These are phyloP conservation scores for Pythium periplocum DNA, from an alignment of 352 stramenopile genomes.

Conservation along the genomic window DNA sequence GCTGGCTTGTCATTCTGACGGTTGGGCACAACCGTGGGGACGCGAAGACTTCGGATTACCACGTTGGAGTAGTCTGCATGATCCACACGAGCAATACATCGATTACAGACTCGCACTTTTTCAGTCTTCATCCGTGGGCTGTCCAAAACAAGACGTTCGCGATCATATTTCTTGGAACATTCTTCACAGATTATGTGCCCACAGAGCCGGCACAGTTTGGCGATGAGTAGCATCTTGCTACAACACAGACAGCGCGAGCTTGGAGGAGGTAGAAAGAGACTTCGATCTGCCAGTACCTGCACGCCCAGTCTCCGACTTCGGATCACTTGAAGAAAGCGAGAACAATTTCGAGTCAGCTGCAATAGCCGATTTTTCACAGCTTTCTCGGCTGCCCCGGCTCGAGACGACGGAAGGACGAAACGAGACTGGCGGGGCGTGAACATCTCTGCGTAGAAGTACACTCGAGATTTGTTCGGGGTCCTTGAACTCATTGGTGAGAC, in stretches of 20 bases:
- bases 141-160: slow-evolving; percentile 13
- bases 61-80: slow-evolving; percentile 46
- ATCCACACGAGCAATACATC: slow-evolving; percentile 49
- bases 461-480: neutral
- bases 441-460: slow-evolving; percentile 25
- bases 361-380: slow-evolving; percentile 15
- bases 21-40: slow-evolving; percentile 22
- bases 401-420: slow-evolving; percentile 3
- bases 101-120: slow-evolving; percentile 42
- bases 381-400: neutral
- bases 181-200: slow-evolving; percentile 49
- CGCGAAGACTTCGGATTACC: slow-evolving; percentile 17
- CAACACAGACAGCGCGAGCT: slow-evolving; percentile 60
- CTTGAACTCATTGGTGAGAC: neutral
- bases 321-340: slow-evolving; percentile 37
- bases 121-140: slow-evolving; percentile 13
- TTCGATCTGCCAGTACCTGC: slow-evolving; percentile 40
- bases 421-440: slow-evolving; percentile 17
- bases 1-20: slow-evolving; percentile 12
- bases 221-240: slow-evolving; percentile 36
- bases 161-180: slow-evolving; percentile 34
- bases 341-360: slow-evolving; percentile 9
- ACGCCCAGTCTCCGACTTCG: slow-evolving; percentile 48
- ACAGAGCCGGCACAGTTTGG: slow-evolving; percentile 56
- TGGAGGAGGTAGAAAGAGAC: slow-evolving; percentile 29